Percentiles rank a stretch among this genome's conserved stretches.
phyloP scores from a whole-genome alignment of 2,329 filamentous ascomycete genomes.

The Diatrype stigma region DNA sequence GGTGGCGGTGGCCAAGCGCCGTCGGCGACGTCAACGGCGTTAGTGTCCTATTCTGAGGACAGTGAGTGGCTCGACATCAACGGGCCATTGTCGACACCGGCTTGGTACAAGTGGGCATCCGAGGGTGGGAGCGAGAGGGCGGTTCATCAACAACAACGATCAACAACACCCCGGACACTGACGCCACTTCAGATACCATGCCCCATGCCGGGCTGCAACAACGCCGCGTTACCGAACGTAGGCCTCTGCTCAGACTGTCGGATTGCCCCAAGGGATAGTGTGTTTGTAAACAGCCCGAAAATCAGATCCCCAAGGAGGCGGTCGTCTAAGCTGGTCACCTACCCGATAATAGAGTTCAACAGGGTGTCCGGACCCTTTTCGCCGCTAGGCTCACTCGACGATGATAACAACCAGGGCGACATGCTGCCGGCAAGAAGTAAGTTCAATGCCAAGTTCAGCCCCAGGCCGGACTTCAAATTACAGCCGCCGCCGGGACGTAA shows the following conservation, averaged over 20 bases:
- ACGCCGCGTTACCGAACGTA: conserved; percentile 8
- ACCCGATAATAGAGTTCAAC: background rate
- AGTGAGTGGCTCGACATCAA: background rate
- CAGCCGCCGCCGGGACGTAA: conserved; percentile 14
- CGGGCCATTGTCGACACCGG: background rate
- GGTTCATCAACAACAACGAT: too few relatives aligned
- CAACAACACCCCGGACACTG: too few relatives aligned
- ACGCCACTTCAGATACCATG: background rate
- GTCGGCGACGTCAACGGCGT: background rate
- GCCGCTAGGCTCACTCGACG: background rate
- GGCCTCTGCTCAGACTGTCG: too few relatives aligned
- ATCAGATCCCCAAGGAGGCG: too few relatives aligned
- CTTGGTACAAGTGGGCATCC: background rate
- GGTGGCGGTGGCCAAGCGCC: background rate
- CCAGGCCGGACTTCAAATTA: conserved; percentile 13
- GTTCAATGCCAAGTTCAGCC: conserved; percentile 6
- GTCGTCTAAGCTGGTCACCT: too few relatives aligned
- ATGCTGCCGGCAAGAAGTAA: conserved; percentile 2
- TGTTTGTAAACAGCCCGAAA: conserved; percentile 11
- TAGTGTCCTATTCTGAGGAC: too few relatives aligned
- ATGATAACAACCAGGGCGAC: background rate
- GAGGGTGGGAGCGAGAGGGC: too few relatives aligned
- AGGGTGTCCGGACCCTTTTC: background rate
- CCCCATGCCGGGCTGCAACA: too few relatives aligned
- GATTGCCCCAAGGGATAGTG: too few relatives aligned